Percentiles rank a stretch among this genome's conserved stretches.
phyloP scores from a whole-genome alignment of 208 protist species.

The Leishmania gerbilli region DNA sequence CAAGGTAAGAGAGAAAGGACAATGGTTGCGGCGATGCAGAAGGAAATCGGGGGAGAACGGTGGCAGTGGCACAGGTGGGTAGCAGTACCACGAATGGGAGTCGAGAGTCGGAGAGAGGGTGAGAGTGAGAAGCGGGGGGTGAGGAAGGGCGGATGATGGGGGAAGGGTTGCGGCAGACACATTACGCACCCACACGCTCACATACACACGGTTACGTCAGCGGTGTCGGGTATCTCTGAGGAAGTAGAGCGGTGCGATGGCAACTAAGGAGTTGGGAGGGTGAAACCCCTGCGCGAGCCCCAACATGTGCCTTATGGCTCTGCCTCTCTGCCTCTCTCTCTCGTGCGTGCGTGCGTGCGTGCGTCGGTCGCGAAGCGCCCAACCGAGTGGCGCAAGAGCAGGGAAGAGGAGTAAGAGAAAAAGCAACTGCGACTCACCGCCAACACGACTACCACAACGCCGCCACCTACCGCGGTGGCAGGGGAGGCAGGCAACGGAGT shows the following conservation, averaged over 20 bases:
- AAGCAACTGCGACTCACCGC: not conserved
- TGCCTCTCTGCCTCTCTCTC: not conserved
- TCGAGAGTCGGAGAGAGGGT: not conserved
- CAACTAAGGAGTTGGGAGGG: not conserved
- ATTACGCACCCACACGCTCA: not conserved
- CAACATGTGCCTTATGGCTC: not conserved
- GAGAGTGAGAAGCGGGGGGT: not conserved
- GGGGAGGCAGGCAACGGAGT: not conserved
- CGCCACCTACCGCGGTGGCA: not conserved
- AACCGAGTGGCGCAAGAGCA: not conserved
- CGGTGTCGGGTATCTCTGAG: not conserved
- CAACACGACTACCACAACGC: not conserved
- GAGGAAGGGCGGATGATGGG: not conserved
- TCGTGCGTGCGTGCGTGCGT: not conserved
- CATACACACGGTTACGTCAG: not conserved
- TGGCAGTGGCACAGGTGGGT: not conserved
- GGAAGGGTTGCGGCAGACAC: conserved; percentile 1
- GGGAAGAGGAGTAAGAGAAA: not conserved
- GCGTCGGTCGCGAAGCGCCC: not conserved
- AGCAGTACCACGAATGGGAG: not conserved
- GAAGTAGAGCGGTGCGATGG: not conserved
- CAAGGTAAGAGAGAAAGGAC: not conserved
- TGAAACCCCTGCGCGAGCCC: not conserved
- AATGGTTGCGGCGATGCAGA: not conserved
- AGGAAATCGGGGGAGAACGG: not conserved